Conservation (phyloP, 108 stramenopile species). For the Cyclotella distinguenda region DNA sequence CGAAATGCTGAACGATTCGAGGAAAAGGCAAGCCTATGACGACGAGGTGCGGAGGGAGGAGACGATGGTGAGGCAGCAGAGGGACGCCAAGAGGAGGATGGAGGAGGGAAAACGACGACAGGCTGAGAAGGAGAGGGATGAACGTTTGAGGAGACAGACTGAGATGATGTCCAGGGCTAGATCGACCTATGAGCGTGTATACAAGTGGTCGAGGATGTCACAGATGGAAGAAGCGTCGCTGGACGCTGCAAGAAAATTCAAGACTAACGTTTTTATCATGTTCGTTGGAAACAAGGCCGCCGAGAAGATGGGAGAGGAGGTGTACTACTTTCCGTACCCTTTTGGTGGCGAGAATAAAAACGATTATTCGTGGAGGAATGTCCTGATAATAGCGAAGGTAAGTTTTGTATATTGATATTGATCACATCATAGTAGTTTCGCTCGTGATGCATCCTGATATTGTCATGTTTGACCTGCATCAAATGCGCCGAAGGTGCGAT, state of each 20-base stretch:
- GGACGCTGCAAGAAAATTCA: neutral
- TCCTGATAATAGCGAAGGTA: constrained; percentile 18
- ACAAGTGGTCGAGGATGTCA: neutral
- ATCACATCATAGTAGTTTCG: neutral
- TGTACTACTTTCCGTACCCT: constrained; percentile 26
- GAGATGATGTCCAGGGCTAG: constrained; percentile 6
- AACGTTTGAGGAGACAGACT: neutral
- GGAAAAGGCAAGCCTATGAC: constrained; percentile 13
- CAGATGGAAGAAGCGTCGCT: constrained; percentile 12
- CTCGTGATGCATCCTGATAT: too few relatives aligned
- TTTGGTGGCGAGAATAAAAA: constrained; percentile 15
- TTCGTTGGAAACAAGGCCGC: constrained; percentile 26
- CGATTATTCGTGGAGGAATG: neutral
- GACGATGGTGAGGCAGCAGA: neutral
- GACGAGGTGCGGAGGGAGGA: neutral
- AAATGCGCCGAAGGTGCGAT: neutral
- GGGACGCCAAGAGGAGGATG: neutral
- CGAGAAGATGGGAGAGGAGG: constrained; percentile 23
- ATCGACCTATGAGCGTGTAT: neutral
- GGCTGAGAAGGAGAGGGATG: constrained; percentile 2
- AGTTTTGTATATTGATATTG: neutral
- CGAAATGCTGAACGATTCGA: constrained; percentile 20
- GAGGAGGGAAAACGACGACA: neutral
- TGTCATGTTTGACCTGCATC: too few relatives aligned
- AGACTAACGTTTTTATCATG: constrained; percentile 19